phyloP scores from a whole-genome alignment of 2,329 filamentous ascomycete genomes.

The Colletotrichum sp. region DNA sequence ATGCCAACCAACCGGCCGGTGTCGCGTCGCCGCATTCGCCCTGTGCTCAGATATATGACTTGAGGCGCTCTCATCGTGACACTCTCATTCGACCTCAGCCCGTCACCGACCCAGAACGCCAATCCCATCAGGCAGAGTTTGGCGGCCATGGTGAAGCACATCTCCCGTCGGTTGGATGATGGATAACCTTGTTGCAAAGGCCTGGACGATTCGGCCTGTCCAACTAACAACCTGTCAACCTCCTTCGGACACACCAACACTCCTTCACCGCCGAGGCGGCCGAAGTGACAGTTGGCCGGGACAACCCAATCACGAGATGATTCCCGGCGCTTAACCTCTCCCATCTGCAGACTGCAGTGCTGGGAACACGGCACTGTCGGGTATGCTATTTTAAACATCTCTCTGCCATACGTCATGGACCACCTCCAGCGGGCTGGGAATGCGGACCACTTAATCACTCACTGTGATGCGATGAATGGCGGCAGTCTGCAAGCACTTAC shows the following conservation, averaged over 20 bases:
- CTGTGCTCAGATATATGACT: neutral
- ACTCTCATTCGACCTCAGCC: neutral
- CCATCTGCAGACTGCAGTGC: neutral
- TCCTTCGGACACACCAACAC: neutral
- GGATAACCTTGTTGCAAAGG: neutral
- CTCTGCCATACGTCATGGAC: neutral
- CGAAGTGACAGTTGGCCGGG: neutral
- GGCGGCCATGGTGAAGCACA: neutral
- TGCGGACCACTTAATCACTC: neutral
- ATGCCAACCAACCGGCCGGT: neutral
- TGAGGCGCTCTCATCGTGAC: neutral
- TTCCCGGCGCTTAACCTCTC: neutral
- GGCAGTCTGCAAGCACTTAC: constrained; percentile 19
- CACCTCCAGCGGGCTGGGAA: neutral
- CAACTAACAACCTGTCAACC: neutral
- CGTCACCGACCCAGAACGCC: neutral
- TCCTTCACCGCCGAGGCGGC: neutral
- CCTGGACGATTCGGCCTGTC: neutral
- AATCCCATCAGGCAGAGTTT: neutral
- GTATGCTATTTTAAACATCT: constrained; percentile 8
- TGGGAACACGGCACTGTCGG: neutral
- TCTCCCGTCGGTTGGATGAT: neutral
- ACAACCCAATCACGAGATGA: neutral
- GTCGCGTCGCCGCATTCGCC: neutral
- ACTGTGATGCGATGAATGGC: neutral